Base-by-base conservation (phyloP, 148 eudicot species). In the Chenopodium berlandieri region DNA sequence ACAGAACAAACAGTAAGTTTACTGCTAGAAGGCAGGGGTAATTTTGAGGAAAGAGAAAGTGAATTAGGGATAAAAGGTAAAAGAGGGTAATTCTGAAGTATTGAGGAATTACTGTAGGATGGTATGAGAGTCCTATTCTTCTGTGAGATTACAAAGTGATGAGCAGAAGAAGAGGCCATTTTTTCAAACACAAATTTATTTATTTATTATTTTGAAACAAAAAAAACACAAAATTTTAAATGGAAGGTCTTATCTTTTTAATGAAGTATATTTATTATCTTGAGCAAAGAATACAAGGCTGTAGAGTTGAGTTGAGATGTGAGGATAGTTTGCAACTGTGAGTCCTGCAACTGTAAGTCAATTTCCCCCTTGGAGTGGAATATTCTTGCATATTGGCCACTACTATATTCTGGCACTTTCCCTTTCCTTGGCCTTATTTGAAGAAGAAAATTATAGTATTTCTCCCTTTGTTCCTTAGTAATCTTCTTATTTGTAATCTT, bases 91-190 rank as follows among this genome's bases (percentile, higher is more conserved):
- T 77, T 81, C 22, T 81, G 63, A 73, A 65, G 7, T 20, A 66
- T 67, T n/a, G 82, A 78, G 34, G 66, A 52, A 54, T 73, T 64
- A 80, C 17, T 37, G 40, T 23, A 77, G 19, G 74, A 81, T 40
- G 7, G 44, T 66, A 63, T 68, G 9, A 81, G 25, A 58, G 40
- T 74, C 46, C 63, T 73, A 16, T 63, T 81, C 44, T 66, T 68
- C 3, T 75, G 81, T 25, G 82, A 85, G 50, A 78, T 72, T 40
- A 73, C 75, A n/a, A 73, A 62, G 84, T 63, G 72, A 22, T 71
- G 70, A 27, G 81, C 52, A 23, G 81, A 58, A 73, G 85, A 65
- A 77, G 84, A 80, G 23, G 83, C 86, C 84, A 81, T 84, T 80
- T 76, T 34, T 68, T 27, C 63, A 14, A 50, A 50, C 9, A 11